Evolutionary conservation across 1,284 basidiomycete species (phyloP).

Genomic region (Paramarasmius palmivorus): DNA sequence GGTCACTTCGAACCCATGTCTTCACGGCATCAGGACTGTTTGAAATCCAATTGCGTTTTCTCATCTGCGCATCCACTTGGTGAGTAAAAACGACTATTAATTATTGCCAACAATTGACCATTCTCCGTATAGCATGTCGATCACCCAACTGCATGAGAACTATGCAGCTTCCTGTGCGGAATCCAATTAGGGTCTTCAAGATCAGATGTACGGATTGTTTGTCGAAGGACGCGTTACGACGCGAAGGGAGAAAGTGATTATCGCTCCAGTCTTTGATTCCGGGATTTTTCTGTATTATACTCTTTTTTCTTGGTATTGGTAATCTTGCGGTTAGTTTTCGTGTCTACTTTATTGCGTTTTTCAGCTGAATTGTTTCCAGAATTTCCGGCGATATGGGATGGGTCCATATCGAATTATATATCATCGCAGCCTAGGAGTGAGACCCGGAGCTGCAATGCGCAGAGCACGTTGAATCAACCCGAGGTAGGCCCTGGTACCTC

Average conservation of each 20-base stretch:
- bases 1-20: conserved; percentile 78
- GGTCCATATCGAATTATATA: no score
- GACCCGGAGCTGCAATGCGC: no score
- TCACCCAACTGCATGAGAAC: conserved; percentile 58
- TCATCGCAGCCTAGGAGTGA: no score
- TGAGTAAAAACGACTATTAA: conserved; percentile 29
- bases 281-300: neutral
- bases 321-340: no score
- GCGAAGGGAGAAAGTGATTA: neutral
- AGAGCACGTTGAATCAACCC: no score
- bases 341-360: no score
- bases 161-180: conserved; percentile 70
- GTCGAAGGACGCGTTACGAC: conserved; percentile 31
- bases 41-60: conserved; percentile 65
- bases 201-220: conserved; percentile 59
- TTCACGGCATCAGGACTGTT: conserved; percentile 68
- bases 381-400: no score
- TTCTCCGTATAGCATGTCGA: conserved; percentile 51
- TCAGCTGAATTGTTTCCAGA: no score
- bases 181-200: conserved; percentile 73
- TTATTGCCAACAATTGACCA: conserved; percentile 1
- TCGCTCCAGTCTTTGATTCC: neutral
- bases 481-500: no score
- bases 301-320: neutral
- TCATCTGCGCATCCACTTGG: conserved; percentile 60